Percentiles rank a stretch among this genome's conserved stretches.
These are phyloP conservation scores for Thielaviopsis punctulata DNA, from an alignment of 2,329 filamentous ascomycete genomes.

Conservation along the genomic window DNA sequence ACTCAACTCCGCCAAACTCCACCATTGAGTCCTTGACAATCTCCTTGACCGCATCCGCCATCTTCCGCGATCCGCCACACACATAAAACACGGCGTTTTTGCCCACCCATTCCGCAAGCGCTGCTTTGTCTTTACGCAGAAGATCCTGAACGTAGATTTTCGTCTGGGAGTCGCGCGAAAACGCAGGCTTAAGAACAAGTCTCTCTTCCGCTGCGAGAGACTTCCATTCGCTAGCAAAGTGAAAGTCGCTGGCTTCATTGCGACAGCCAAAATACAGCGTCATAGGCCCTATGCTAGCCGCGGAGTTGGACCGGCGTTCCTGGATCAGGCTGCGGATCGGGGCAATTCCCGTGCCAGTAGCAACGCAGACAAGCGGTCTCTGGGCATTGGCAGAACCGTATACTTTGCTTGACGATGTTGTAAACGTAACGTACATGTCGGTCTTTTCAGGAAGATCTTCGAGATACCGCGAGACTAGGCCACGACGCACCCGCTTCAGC, in stretches of 20 bases:
- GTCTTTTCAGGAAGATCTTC: conserved; percentile 38
- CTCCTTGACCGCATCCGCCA: conserved; percentile 37
- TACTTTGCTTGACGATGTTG: conserved; percentile 30
- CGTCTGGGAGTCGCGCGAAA: conserved; percentile 27
- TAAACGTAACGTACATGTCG: conserved; percentile 8
- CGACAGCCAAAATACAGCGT: conserved; percentile 76
- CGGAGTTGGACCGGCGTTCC: conserved; percentile 38
- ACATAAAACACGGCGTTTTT: conserved; percentile 31
- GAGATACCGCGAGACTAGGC: conserved; percentile 81
- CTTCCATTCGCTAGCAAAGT: conserved; percentile 64
- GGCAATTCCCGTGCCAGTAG: conserved; percentile 73
- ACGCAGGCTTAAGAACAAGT: conserved; percentile 26
- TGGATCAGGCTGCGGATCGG: conserved; percentile 69
- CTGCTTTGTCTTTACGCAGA: conserved; percentile 19
- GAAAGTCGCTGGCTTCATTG: conserved; percentile 58
- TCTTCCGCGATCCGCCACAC: conserved; percentile 40
- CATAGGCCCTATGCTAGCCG: conserved; percentile 14
- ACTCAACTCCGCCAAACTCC: conserved; percentile 19
- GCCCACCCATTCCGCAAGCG: conserved; percentile 20
- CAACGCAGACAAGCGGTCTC: conserved; percentile 57
- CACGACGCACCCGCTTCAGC: conserved; percentile 65
- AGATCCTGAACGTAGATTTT: conserved; percentile 29
- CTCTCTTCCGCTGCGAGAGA: conserved; percentile 12
- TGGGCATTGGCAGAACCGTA: conserved; percentile 29
- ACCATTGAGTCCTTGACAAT: conserved; percentile 34